Evolutionary conservation across 1,284 basidiomycete genomes (phyloP), one percentile per base, ranked within the genome.

Genomic region (Gymnopus androsaceus): DNA sequence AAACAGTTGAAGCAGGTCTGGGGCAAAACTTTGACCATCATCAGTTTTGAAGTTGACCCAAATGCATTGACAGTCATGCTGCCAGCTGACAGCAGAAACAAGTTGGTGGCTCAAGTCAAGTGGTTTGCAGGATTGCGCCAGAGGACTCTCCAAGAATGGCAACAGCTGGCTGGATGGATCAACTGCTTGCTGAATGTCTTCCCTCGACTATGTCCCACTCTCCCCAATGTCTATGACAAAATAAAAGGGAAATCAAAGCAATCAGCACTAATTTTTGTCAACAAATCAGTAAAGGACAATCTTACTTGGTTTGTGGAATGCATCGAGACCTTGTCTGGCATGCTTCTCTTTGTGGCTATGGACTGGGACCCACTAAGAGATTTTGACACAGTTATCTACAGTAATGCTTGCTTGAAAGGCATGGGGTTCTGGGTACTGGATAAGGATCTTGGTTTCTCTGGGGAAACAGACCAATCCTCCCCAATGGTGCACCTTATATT

Each of bases 141-240:
- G n/a, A n/a, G n/a, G n/a, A n/a, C n/a, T n/a, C n/a, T n/a, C n/a
- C n/a, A n/a, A n/a, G 51, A 44, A 12, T 54, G 12, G 17, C 30
- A 45, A 34, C 45, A 42, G 0, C 25, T 76, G 0, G 62, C 68
- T 2, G 72, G 76, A 0, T 73, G 69, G 63, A 55, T 71, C 4
- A 78, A 76, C 46, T 80, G 76, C 75, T 64, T 63, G n/a, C n/a
- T n/a, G n/a, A n/a, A n/a, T n/a, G n/a, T n/a, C n/a, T 73, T 61
- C 30, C 75, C 77, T 0, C 53, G 71, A 0, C 56, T 75, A 0
- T 62, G 66, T 0, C 74, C 73, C 0, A 66, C 62, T 0, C 61
- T 77, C 41, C 61, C 45, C 8, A 59, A 60, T 0, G 8, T 69
- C 0, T 76, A 76, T 56, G 48, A 51, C 0, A 76, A 78, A 55